These are phyloP conservation scores for Vitis hybrid DNA, from an alignment of 177 flowering plant genomes.

Conservation along the genomic window DNA sequence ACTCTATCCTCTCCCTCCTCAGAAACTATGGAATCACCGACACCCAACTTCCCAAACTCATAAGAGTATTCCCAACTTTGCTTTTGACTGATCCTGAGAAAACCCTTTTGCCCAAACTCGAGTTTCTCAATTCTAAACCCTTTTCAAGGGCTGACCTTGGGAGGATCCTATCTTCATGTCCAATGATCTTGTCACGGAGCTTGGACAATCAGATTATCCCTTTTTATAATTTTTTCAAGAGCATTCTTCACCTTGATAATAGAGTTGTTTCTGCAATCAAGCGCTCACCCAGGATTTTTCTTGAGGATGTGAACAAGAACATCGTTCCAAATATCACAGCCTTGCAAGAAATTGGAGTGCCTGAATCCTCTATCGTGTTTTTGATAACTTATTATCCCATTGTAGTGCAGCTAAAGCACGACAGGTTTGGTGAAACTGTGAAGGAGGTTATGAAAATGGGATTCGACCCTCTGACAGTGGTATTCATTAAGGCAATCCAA, in stretches of 20 bases:
- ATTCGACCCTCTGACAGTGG: not conserved
- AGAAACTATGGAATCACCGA: not conserved
- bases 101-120: conserved; percentile 9
- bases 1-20: not conserved
- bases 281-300: not conserved
- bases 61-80: not conserved
- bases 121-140: not conserved
- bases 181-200: not conserved
- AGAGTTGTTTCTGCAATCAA: not conserved
- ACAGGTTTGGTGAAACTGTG: conserved; percentile 2
- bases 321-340: not conserved
- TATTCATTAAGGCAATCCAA: not conserved
- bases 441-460: conserved; percentile 9
- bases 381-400: not conserved
- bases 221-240: not conserved
- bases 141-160: not conserved
- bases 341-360: conserved; percentile 8
- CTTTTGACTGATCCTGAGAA: not conserved
- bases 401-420: not conserved
- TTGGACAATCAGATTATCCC: not conserved
- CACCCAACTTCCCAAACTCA: not conserved
- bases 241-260: not conserved
- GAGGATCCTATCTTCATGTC: not conserved
- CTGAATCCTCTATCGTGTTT: not conserved
- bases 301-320: not conserved